A percentile compares a stretch with the other conserved stretches of the same genome.
phyloP scores from a whole-genome alignment of 495 filamentous ascomycete species.

The Usnea hakonensis region DNA sequence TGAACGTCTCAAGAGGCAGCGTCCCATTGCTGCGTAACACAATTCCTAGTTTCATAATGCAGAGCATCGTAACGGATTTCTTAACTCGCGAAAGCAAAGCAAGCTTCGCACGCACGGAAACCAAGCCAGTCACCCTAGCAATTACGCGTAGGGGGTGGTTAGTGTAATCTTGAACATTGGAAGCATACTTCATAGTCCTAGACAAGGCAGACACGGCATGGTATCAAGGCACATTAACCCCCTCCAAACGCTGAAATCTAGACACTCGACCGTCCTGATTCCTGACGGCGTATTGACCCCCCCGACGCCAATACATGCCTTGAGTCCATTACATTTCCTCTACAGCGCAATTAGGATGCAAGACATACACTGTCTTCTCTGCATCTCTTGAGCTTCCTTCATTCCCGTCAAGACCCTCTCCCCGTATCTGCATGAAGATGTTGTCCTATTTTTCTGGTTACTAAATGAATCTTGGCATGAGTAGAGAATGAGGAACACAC shows the following conservation, averaged over 20 bases:
- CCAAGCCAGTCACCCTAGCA: not conserved
- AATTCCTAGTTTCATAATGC: too few species aligned
- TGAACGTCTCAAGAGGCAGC: too few species aligned
- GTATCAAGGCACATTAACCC: not conserved
- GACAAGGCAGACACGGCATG: not conserved
- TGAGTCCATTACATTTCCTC: conserved; percentile 48
- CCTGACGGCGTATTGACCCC: not conserved
- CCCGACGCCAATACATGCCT: not conserved
- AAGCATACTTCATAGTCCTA: not conserved
- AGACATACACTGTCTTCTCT: conserved; percentile 66
- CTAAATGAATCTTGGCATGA: not conserved
- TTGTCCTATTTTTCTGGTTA: conserved; percentile 55
- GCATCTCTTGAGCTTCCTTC: conserved; percentile 37
- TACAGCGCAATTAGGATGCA: conserved; percentile 90
- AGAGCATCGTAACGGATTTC: too few species aligned
- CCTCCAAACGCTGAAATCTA: not conserved
- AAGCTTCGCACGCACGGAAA: too few species aligned
- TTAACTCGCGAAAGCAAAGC: too few species aligned
- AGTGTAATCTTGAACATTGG: not conserved
- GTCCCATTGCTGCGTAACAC: too few species aligned
- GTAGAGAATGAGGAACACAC: conserved; percentile 41
- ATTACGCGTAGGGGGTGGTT: too few species aligned
- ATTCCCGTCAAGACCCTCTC: conserved; percentile 64
- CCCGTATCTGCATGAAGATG: conserved; percentile 82
- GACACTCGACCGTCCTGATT: not conserved